Percentiles rank a stretch among this genome's conserved stretches.
phyloP scores from a whole-genome alignment of 192 early-diverging fungal genomes.

The Phycomyces nitens region DNA sequence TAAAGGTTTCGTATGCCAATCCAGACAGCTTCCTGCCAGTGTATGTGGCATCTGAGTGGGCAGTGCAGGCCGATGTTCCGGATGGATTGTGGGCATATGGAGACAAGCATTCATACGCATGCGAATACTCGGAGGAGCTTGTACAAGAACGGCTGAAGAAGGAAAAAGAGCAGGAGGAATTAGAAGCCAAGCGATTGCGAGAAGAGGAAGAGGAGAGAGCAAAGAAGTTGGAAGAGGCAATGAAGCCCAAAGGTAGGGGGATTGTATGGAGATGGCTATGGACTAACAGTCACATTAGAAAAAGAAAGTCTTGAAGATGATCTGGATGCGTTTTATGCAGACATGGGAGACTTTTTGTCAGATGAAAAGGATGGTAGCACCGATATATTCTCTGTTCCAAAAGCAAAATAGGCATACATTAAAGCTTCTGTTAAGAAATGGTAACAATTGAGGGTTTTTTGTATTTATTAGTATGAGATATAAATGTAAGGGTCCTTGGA shows the following conservation, averaged over 20 bases:
- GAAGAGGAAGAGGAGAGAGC: neutral
- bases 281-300: too few species aligned
- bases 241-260: constrained; percentile 4
- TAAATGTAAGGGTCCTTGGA: too few species aligned
- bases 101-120: constrained; percentile 56
- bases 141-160: constrained; percentile 3
- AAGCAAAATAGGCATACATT: constrained; percentile 9
- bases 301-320: constrained; percentile 48
- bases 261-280: too few species aligned
- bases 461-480: neutral
- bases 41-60: constrained; percentile 59
- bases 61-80: constrained; percentile 38
- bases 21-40: constrained; percentile 57
- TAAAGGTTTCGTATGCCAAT: constrained; percentile 52
- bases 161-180: constrained; percentile 10
- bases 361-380: constrained; percentile 4
- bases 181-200: constrained; percentile 9
- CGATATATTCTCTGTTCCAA: constrained; percentile 24
- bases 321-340: constrained; percentile 59
- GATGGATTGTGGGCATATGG: constrained; percentile 52
- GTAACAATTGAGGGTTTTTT: neutral
- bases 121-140: constrained; percentile 1
- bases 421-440: neutral
- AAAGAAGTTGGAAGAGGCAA: constrained; percentile 7
- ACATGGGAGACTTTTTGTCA: constrained; percentile 37